These are phyloP conservation scores for Candida ortonii DNA, from an alignment of 805 yeast species.

Conservation along the genomic window DNA sequence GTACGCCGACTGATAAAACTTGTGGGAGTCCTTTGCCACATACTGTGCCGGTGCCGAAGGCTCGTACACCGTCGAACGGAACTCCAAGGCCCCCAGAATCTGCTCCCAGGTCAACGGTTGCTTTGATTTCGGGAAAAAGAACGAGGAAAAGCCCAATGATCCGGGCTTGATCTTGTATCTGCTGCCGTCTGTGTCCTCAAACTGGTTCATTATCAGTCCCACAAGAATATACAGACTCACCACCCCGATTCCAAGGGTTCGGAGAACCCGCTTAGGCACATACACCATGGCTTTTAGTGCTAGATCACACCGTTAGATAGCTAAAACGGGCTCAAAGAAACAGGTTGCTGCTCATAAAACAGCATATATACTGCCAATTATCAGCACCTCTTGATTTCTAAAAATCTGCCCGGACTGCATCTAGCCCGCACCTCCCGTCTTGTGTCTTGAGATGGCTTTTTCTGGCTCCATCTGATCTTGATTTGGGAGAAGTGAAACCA, in stretches of 20 bases:
- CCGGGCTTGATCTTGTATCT: constrained; percentile 12
- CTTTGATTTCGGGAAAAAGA: constrained; percentile 1
- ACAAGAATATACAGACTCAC: constrained; percentile 5
- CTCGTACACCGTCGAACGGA: constrained; percentile 13
- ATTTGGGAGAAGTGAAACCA: too few species aligned
- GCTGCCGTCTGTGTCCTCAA: constrained; percentile 5
- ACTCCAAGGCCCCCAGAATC: constrained; percentile 8
- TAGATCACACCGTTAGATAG: too few species aligned
- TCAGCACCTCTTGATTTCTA: too few species aligned
- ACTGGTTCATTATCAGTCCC: constrained; percentile 4
- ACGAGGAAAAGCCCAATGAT: not conserved
- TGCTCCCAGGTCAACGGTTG: constrained; percentile 15
- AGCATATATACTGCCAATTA: too few species aligned
- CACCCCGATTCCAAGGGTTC: constrained; percentile 7
- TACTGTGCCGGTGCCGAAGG: constrained; percentile 17
- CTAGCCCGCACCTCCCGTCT: too few species aligned
- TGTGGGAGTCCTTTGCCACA: constrained; percentile 35
- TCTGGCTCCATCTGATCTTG: too few species aligned
- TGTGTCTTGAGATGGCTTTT: too few species aligned
- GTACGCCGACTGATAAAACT: constrained; percentile 36
- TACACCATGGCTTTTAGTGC: constrained; percentile 6
- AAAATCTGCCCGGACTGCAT: too few species aligned
- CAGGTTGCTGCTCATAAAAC: too few species aligned
- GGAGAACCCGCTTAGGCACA: constrained; percentile 12
- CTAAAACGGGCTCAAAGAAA: too few species aligned